A percentile compares a stretch with the other conserved stretches of the same genome.
Conservation (phyloP, 2,329 filamentous ascomycete genomes). For the Fusarium paranaense region DNA sequence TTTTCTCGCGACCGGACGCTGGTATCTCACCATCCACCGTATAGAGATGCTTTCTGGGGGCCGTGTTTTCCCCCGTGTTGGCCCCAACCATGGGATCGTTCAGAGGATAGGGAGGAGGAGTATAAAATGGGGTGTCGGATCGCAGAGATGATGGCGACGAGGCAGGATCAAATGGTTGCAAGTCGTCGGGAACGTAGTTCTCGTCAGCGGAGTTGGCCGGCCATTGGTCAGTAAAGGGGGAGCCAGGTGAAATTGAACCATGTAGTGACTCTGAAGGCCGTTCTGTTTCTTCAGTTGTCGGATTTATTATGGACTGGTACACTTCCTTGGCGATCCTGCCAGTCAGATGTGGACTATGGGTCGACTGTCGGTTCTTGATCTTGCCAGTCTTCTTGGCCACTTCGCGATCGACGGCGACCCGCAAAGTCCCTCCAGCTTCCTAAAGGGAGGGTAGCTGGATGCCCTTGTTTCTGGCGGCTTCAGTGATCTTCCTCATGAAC, state of each 20-base stretch:
- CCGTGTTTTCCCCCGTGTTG: not conserved
- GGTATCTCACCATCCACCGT: not conserved
- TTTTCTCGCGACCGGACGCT: not conserved
- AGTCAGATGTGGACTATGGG: not conserved
- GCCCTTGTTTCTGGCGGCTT: not conserved
- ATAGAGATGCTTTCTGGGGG: not conserved
- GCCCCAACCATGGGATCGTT: not conserved
- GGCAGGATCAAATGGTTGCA: not conserved
- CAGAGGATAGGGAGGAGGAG: not conserved
- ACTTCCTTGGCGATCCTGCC: not conserved
- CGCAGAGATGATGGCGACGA: not conserved
- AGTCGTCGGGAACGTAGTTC: not conserved
- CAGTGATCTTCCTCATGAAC: not conserved
- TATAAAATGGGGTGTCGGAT: not conserved
- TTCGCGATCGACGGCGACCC: not conserved
- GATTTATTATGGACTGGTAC: not conserved
- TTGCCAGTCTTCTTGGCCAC: not conserved
- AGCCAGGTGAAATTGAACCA: not conserved
- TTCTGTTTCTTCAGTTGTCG: not conserved
- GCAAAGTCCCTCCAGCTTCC: not conserved
- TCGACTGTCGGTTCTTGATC: not conserved
- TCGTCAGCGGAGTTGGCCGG: not conserved
- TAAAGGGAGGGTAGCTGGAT: not conserved
- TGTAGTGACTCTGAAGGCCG: not conserved
- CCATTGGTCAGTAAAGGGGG: not conserved